Evolutionary conservation across 306 rosid species (phyloP).

Genomic region (Cercis canadensis): DNA sequence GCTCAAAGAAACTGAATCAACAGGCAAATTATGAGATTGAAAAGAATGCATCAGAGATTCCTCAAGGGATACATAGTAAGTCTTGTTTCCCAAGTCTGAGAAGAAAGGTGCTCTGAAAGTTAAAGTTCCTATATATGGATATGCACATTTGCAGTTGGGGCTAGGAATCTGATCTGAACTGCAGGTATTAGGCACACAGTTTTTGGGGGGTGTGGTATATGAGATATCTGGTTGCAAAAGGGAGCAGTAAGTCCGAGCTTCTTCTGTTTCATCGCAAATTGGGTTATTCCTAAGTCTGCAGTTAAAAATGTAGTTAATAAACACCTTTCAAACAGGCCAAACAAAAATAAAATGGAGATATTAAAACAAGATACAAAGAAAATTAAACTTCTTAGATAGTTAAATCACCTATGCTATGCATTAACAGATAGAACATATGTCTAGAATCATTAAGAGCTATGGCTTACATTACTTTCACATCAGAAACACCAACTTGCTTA

Average conservation of each 20-base stretch:
- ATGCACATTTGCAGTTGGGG: conserved; percentile 75
- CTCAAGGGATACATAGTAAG: conserved; percentile 44
- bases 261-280: conserved; percentile 43
- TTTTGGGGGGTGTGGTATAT: conserved; percentile 34
- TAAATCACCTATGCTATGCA: too few species aligned
- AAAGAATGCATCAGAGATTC: conserved; percentile 17
- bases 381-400: too few species aligned
- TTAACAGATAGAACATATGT: too few species aligned
- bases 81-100: conserved; percentile 48
- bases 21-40: conserved; percentile 23
- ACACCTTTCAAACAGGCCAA: conserved; percentile 6
- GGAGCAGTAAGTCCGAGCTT: conserved; percentile 44
- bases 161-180: conserved; percentile 43
- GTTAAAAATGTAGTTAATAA: not conserved
- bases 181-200: conserved; percentile 54
- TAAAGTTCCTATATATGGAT: conserved; percentile 67
- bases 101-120: conserved; percentile 63
- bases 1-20: conserved; percentile 58
- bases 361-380: not conserved
- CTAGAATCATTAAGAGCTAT: too few species aligned
- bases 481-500: not conserved
- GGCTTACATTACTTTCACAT: too few species aligned
- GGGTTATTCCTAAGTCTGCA: conserved; percentile 67
- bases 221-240: conserved; percentile 20
- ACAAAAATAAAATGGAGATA: conserved; percentile 22